Evolutionary conservation across 768 basidiomycete genomes (phyloP), one percentile per base, ranked within the genome.

Genomic region (Strobilomyces dryophilus): DNA sequence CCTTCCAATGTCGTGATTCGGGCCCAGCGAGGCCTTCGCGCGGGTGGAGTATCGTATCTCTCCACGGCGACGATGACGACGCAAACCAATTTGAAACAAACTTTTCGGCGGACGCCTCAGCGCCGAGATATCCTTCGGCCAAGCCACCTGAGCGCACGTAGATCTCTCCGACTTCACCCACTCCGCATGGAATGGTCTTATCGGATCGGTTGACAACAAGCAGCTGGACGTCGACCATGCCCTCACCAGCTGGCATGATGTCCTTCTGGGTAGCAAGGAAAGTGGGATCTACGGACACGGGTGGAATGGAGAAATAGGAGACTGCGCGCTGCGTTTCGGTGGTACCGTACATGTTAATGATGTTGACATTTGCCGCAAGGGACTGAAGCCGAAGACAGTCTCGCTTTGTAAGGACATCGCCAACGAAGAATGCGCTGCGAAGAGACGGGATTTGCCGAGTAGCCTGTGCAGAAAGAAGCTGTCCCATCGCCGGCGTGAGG

Each of bases 321-420:
- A 99, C 97, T 2, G 97, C 97, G 48, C 97, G 90, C 69, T 99
- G 97, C 8, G 97, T 98, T 73, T 99, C 97, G 20, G 97, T 99
- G 8, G 97, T 98, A 15, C 97, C 97, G 69, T 98, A 99, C 97
- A 99, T 99, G 77, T 99, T 99, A 71, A 98, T 86, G 66, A 99
- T 98, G 32, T 84, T 78, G 14, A 95, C 93, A 61, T 98, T 97
- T 12, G 83, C 75, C 2, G 95, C 97, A 45, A 99, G 85, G 2
- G 89, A 79, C 68, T 99, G 97, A 3, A 99, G 79, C 34, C 97
- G 89, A 39, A 89, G 82, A 64, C 95, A 98, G 69, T 99, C 97
- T 41, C 97, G 89, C 71, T 98, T 99, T 55, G 97, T 98, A 51
- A 99, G 84, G 40, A 98, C 85, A 66, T 99, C 97, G n/a, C 97